Evolutionary conservation across 2,329 filamentous ascomycete species (phyloP), one percentile per base, ranked within the genome.

Genomic region (Xylaria digitata): DNA sequence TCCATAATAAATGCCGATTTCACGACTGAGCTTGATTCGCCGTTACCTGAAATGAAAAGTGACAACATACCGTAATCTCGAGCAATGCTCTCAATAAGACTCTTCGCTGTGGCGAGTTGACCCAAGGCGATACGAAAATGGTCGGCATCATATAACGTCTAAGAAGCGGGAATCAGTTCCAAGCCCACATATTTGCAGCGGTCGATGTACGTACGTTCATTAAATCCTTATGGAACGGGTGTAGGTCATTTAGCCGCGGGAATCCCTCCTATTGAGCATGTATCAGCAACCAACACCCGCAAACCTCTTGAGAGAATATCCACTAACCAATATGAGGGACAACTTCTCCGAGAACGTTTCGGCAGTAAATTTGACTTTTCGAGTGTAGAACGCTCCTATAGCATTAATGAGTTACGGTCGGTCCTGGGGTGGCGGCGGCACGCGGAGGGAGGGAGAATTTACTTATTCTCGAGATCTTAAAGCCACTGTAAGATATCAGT

Each of bases 131-230:
- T 98, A 75, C 92, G 90, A 85, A 98, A 98, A 80, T 97, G 94
- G 85, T 99, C 95, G 80, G 93, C 93, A 88, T 97, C 95, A 85
- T 98, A 99, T 52, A 99, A 90, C 21, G 96, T 98, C 84, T 99
- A 19, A 17, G 17, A 9, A 3, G n/a, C n/a, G 26, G 3, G 11
- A 56, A 56, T 61, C 15, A 26, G 23, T 23, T 48, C 37, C 21
- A 26, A 54, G 6, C 9, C 3, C n/a, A 42, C 1, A 54, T 5
- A 1, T 23, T 19, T 6, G 40, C 17, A 50, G n/a, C 15, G 30
- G 30, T 45, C 26, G 52, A 3, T 17, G 26, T 17, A 63, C 68
- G 83, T 56, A 69, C 61, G 43, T 66, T 69, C 63, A 99, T 91
- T 77, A 96, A 84, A 82, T 94, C 90, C 82, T 92, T 75, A 50